Conservation (phyloP, 495 filamentous ascomycete genomes). For the Daldinia childiae region DNA sequence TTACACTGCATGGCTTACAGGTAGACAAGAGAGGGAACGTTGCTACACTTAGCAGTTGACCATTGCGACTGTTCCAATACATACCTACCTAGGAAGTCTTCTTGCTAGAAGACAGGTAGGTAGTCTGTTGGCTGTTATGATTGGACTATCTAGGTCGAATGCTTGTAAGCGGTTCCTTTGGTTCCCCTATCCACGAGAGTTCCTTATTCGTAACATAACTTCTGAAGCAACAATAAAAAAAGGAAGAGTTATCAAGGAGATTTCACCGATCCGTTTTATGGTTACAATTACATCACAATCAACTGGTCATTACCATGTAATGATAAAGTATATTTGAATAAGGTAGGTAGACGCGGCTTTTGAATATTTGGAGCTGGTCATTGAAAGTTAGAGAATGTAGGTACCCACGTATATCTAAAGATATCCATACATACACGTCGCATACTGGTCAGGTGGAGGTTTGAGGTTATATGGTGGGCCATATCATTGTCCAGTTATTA, state of each 20-base stretch:
- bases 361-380: not conserved
- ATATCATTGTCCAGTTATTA: not conserved
- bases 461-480: too few species aligned
- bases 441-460: too few species aligned
- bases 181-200: not conserved
- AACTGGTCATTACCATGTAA: not conserved
- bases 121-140: not conserved
- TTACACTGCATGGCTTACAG: not conserved
- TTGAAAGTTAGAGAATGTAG: too few species aligned
- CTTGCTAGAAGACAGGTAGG: not conserved
- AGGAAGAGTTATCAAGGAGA: not conserved
- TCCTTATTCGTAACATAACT: not conserved
- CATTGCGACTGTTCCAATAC: conserved; percentile 6
- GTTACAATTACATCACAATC: conserved; percentile 1
- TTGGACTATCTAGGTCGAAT: not conserved
- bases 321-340: not conserved
- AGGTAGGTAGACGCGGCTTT: not conserved
- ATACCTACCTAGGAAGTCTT: not conserved
- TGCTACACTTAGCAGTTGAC: not conserved
- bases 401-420: too few species aligned
- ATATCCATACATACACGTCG: too few species aligned
- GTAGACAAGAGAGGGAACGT: conserved; percentile 4
- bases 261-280: not conserved
- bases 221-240: not conserved
- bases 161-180: not conserved